phyloP scores from a whole-genome alignment of 148 eudicot species.

The Beta vulgaris region DNA sequence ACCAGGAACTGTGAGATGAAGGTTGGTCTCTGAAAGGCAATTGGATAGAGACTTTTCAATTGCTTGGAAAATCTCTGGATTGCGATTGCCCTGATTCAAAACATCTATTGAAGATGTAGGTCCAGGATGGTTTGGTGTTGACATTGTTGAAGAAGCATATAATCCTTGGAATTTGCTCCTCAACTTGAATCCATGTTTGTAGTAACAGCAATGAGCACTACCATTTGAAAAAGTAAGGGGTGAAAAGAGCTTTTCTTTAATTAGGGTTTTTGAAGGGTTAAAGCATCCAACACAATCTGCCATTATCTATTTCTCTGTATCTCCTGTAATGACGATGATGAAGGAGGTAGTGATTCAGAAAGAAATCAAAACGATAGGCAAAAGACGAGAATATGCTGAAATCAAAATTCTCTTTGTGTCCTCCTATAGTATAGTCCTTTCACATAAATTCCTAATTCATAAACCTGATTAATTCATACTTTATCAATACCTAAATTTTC shows the following conservation, averaged over 20 bases:
- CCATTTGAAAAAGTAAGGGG: constrained; percentile 1
- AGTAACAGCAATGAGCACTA: constrained; percentile 9
- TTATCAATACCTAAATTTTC: too few species aligned
- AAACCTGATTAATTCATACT: too few species aligned
- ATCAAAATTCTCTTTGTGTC: too few species aligned
- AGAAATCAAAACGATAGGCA: too few species aligned
- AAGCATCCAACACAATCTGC: constrained; percentile 26
- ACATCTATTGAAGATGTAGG: constrained; percentile 32
- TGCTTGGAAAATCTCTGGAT: constrained; percentile 45
- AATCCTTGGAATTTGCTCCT: constrained; percentile 28
- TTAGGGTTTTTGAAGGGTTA: constrained; percentile 58
- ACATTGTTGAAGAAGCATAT: constrained; percentile 31
- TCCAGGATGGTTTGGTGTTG: constrained; percentile 31
- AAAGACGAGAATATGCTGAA: too few species aligned
- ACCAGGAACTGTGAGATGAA: constrained; percentile 67
- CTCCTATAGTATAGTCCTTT: too few species aligned
- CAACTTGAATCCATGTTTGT: constrained; percentile 15
- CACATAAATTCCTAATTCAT: too few species aligned
- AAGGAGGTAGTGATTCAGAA: background rate
- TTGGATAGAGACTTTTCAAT: constrained; percentile 48
- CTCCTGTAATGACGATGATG: background rate
- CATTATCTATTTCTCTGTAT: constrained; percentile 13
- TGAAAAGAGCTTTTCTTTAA: constrained; percentile 8
- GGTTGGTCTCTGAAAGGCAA: constrained; percentile 79
- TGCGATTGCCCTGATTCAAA: constrained; percentile 33